Conservation (phyloP, 2,329 filamentous ascomycete species). For the Colletotrichum echinochloae region DNA sequence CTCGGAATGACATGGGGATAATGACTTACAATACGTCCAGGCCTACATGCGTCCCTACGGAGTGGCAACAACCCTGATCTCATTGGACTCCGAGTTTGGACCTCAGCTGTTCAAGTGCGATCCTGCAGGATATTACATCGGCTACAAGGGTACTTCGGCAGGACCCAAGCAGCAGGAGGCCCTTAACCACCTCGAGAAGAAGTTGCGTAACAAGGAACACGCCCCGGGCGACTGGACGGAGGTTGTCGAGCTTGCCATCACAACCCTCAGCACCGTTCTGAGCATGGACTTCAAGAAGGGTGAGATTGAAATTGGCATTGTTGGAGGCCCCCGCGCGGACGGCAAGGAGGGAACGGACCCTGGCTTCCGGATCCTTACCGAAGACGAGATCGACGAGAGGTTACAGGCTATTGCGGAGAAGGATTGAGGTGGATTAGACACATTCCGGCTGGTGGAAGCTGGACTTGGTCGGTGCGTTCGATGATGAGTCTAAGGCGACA, state of each 20-base stretch:
- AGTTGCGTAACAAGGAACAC: slow-evolving; percentile 98
- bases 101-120: slow-evolving; percentile 99
- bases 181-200: slow-evolving; percentile 98
- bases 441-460: slow-evolving; percentile 30
- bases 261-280: slow-evolving; percentile 92
- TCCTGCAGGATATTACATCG: slow-evolving; percentile 96
- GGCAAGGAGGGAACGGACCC: slow-evolving; percentile 85
- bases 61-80: slow-evolving; percentile 94
- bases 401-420: slow-evolving; percentile 99
- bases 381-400: slow-evolving; percentile 98
- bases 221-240: slow-evolving; percentile 96
- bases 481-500: slow-evolving; percentile 25
- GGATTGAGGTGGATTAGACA: slow-evolving; percentile 72
- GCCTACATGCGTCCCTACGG: slow-evolving; percentile 99
- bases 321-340: slow-evolving; percentile 85
- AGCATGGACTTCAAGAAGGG: slow-evolving; percentile 99
- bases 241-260: slow-evolving; percentile 96
- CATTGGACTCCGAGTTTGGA: slow-evolving; percentile 90
- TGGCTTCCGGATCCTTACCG: slow-evolving; percentile 88
- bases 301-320: slow-evolving; percentile 97
- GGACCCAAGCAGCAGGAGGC: slow-evolving; percentile 99
- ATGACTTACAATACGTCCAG: slow-evolving; percentile 51
- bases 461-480: slow-evolving; percentile 26
- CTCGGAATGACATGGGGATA: neutral
- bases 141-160: slow-evolving; percentile 97